These are phyloP conservation scores for Mucor plumbeus DNA, from an alignment of 371 early-diverging fungal species.

Conservation along the genomic window DNA sequence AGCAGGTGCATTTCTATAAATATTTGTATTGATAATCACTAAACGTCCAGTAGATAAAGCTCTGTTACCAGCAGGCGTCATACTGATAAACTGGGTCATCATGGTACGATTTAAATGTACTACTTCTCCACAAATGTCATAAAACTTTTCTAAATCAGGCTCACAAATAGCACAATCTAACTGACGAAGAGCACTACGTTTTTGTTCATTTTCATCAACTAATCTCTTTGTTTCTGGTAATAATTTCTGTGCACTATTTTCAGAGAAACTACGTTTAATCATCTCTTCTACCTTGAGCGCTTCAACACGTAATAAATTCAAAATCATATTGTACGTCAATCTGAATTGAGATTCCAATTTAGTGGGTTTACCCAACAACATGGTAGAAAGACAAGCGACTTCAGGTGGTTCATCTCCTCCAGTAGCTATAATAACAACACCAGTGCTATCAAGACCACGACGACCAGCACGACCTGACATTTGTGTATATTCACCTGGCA, in stretches of 20 bases:
- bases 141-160: slow-evolving; percentile 75
- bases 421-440: slow-evolving; percentile 91
- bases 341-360: slow-evolving; percentile 97
- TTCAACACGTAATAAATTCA: slow-evolving; percentile 97
- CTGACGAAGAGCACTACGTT: slow-evolving; percentile 61
- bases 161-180: slow-evolving; percentile 88
- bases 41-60: slow-evolving; percentile 74
- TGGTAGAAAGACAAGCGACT: slow-evolving; percentile 65
- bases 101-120: slow-evolving; percentile 63
- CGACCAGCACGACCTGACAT: slow-evolving; percentile 99
- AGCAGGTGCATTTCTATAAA: slow-evolving; percentile 72
- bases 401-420: slow-evolving; percentile 73
- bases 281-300: slow-evolving; percentile 98
- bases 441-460: slow-evolving; percentile 95
- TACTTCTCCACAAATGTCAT: slow-evolving; percentile 67
- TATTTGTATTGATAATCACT: slow-evolving; percentile 72
- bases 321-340: slow-evolving; percentile 98
- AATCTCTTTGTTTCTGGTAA: slow-evolving; percentile 77
- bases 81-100: slow-evolving; percentile 62
- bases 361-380: slow-evolving; percentile 90
- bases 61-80: slow-evolving; percentile 66
- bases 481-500: slow-evolving; percentile 98
- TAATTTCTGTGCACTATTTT: slow-evolving; percentile 80
- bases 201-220: slow-evolving; percentile 64
- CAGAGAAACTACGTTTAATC: slow-evolving; percentile 98